A percentile compares a stretch with the other conserved stretches of the same genome.
phyloP scores from a whole-genome alignment of 2,329 filamentous ascomycete species.

The Pestalotiopsis sp. region DNA sequence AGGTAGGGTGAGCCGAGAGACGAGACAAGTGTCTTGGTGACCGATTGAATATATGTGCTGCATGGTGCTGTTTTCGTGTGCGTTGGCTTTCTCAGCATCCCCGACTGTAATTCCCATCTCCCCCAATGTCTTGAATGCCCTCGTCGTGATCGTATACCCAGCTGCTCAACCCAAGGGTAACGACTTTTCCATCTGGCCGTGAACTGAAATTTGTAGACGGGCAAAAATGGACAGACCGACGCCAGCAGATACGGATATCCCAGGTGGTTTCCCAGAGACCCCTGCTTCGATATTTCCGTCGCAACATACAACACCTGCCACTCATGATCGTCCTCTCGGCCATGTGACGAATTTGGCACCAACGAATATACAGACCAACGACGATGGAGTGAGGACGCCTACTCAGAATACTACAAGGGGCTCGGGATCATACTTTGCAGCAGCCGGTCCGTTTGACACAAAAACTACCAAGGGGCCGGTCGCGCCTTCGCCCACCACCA shows the following conservation, averaged over 20 bases:
- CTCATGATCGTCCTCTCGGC: slow-evolving; percentile 10
- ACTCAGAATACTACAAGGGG: not conserved
- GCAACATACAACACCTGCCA: slow-evolving; percentile 12
- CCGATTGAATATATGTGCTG: not conserved
- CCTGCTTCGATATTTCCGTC: slow-evolving; percentile 17
- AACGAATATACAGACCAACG: not conserved
- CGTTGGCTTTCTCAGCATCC: not conserved
- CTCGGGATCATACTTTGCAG: not conserved
- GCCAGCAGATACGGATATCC: slow-evolving; percentile 30
- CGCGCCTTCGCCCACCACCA: not conserved
- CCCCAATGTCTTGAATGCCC: not conserved
- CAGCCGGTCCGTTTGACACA: not conserved
- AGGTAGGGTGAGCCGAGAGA: not conserved
- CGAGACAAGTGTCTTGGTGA: not conserved
- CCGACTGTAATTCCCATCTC: not conserved
- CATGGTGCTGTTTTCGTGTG: not conserved
- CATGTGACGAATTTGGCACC: slow-evolving; percentile 10
- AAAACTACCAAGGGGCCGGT: not conserved
- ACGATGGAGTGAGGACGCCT: not conserved
- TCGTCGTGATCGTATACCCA: not conserved
- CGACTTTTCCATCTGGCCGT: not conserved
- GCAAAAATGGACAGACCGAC: slow-evolving; percentile 26
- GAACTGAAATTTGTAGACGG: not conserved
- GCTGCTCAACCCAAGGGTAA: not conserved
- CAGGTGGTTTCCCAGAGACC: slow-evolving; percentile 33